Evolutionary conservation across 139 green algal species (phyloP).

Genomic region (Chlamydomonas sp.): DNA sequence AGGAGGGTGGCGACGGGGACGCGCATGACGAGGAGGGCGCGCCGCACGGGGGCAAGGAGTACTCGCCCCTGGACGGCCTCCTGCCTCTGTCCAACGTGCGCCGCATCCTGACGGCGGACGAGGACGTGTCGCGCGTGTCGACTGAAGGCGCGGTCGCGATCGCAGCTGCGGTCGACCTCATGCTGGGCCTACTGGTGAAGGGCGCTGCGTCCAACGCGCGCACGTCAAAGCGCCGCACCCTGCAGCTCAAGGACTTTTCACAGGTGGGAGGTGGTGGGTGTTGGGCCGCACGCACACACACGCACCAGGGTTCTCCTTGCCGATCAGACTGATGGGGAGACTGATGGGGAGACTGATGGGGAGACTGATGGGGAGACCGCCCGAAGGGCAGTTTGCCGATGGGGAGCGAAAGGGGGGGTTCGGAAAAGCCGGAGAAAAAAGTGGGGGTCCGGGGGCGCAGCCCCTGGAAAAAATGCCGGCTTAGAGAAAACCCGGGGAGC

Average conservation of each 20-base stretch:
- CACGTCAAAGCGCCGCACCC: constrained; percentile 19
- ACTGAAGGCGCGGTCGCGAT: constrained; percentile 40
- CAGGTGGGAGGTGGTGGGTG: not conserved
- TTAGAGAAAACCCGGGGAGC: too few relatives aligned
- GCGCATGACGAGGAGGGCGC: not conserved
- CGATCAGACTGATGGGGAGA: not conserved
- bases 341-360: too few relatives aligned
- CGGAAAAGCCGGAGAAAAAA: too few relatives aligned
- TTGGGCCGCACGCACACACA: too few relatives aligned
- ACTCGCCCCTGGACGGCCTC: not conserved
- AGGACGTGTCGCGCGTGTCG: constrained; percentile 43
- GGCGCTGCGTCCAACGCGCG: constrained; percentile 24
- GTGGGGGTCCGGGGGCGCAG: too few relatives aligned
- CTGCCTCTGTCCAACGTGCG: constrained; percentile 51
- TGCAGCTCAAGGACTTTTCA: constrained; percentile 5
- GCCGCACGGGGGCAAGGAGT: constrained; percentile 14
- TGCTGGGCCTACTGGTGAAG: constrained; percentile 42
- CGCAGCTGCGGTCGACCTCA: constrained; percentile 35
- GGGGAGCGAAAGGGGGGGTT: too few relatives aligned
- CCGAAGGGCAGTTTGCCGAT: too few relatives aligned
- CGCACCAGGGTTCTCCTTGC: not conserved
- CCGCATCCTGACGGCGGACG: constrained; percentile 44
- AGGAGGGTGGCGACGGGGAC: not conserved
- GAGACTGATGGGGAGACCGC: too few relatives aligned
- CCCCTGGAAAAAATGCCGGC: too few relatives aligned